Evolutionary conservation across 2,329 filamentous ascomycete species (phyloP).

Genomic region (Lasiodiplodia gonubiensis): DNA sequence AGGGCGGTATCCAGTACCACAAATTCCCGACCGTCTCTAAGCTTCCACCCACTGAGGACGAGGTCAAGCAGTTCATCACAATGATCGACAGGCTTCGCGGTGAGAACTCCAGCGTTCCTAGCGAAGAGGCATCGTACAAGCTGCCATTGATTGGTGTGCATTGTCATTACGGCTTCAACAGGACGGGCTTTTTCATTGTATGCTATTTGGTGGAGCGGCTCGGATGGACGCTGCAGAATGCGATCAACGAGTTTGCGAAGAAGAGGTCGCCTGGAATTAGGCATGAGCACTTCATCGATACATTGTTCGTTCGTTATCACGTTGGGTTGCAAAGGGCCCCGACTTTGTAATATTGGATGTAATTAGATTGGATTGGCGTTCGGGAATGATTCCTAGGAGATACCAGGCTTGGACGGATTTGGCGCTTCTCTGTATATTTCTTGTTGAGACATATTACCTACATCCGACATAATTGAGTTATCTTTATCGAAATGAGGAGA

Average conservation of each 20-base stretch:
- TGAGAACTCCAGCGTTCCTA: slow-evolving; percentile 28
- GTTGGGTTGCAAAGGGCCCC: slow-evolving; percentile 30
- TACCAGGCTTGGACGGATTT: slow-evolving; percentile 15
- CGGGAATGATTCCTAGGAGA: not conserved
- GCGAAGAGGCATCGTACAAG: slow-evolving; percentile 48
- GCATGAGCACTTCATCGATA: slow-evolving; percentile 87
- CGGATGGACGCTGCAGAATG: slow-evolving; percentile 73
- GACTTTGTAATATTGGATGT: slow-evolving; percentile 29
- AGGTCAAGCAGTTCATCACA: slow-evolving; percentile 64
- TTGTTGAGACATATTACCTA: not conserved
- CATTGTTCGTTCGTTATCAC: slow-evolving; percentile 76
- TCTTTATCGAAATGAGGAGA: not conserved
- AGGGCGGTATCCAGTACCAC: slow-evolving; percentile 59
- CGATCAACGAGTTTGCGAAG: slow-evolving; percentile 77
- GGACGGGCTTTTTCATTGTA: slow-evolving; percentile 88
- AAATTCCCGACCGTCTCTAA: slow-evolving; percentile 95
- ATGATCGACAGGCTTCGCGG: slow-evolving; percentile 58
- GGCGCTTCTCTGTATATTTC: not conserved
- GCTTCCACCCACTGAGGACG: slow-evolving; percentile 73
- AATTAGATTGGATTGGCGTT: slow-evolving; percentile 17
- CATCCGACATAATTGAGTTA: not conserved
- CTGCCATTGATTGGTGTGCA: slow-evolving; percentile 73
- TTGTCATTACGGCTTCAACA: slow-evolving; percentile 95
- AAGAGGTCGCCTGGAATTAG: slow-evolving; percentile 82
- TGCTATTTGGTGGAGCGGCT: slow-evolving; percentile 87